Evolutionary conservation across 176 grass and related monocot species (phyloP), one percentile per base, ranked within the genome.

Genomic region (Carex scoparia): DNA sequence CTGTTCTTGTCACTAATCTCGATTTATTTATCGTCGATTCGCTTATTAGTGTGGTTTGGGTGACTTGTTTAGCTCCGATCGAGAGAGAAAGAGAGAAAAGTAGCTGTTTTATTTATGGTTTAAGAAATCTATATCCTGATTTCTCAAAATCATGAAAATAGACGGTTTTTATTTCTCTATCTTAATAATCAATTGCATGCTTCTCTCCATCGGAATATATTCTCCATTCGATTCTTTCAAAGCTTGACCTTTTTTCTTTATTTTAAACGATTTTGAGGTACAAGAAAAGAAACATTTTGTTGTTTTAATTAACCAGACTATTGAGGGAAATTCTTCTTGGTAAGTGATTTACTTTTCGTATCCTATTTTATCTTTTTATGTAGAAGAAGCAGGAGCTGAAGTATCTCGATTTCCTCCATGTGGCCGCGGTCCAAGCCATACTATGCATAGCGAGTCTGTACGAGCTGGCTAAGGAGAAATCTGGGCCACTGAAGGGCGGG

Each of bases 391-490:
- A 40, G 80, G 84, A 83, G 79, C 86, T 96, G 85, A 94, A 86
- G 85, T 84, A 89, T 86, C 87, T 99, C 38, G 90, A 81, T 28
- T 99, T 99, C 87, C 77, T 95, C 27, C 81, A 69, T 37, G 85
- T 84, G 27, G 84, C 79, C 35, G 88, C 87, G 61, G 75, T 87
- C 51, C 88, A 94, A 59, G 85, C 88, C 49, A 65, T 80, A 33
- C 23, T 92, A 83, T 94, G 87, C 87, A 11, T 88, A 14, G 83
- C 61, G 35, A 88, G 81, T 30, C 71, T 94, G 0, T 99, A 99
- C 88, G 84, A 85, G 1, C 87, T 92, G 61, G 96, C 93, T 37
- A 95, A 90, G 91, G 91, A 89, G 80, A 94, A 92, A 83, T 63
- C 91, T 10, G 91, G 96, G 33, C 93, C 87, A 82, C 87, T 99